Conservation (phyloP, 2,329 filamentous ascomycete genomes). For the Mycogone perniciosa region DNA sequence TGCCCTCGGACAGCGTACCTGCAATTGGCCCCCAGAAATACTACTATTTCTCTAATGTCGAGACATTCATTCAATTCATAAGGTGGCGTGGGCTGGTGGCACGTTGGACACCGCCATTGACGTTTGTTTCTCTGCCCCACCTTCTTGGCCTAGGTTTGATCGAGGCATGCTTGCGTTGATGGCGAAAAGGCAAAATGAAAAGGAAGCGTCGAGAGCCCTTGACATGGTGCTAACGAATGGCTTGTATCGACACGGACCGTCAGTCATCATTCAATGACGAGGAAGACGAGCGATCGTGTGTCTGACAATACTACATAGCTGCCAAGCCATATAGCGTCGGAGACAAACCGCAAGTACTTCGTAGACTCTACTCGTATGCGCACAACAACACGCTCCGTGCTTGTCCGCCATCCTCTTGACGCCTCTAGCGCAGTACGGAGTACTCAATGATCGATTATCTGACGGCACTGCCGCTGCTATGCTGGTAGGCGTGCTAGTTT, state of each 20-base stretch:
- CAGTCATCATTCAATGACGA: constrained; percentile 7
- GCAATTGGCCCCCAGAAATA: not conserved
- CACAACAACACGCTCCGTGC: constrained; percentile 9
- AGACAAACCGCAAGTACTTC: not conserved
- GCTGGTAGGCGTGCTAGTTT: too few relatives aligned
- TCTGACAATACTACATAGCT: constrained; percentile 6
- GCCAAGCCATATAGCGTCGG: constrained; percentile 5
- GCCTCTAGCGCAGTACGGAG: constrained; percentile 3
- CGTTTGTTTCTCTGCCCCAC: not conserved
- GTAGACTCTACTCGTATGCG: not conserved
- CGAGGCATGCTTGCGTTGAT: not conserved
- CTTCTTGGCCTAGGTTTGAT: not conserved
- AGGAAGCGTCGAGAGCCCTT: too few relatives aligned
- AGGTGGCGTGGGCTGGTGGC: too few relatives aligned
- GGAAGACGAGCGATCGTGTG: constrained; percentile 6
- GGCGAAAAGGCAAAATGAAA: not conserved
- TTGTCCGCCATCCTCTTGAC: constrained; percentile 1
- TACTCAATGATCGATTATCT: too few relatives aligned
- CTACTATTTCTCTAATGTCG: not conserved
- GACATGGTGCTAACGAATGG: too few relatives aligned
- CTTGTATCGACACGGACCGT: not conserved
- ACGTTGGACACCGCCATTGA: not conserved
- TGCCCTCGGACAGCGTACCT: not conserved
- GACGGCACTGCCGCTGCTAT: not conserved
- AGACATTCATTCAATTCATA: too few relatives aligned